Base-by-base conservation (phyloP, 768 basidiomycete species). In the Mycena maculata region DNA sequence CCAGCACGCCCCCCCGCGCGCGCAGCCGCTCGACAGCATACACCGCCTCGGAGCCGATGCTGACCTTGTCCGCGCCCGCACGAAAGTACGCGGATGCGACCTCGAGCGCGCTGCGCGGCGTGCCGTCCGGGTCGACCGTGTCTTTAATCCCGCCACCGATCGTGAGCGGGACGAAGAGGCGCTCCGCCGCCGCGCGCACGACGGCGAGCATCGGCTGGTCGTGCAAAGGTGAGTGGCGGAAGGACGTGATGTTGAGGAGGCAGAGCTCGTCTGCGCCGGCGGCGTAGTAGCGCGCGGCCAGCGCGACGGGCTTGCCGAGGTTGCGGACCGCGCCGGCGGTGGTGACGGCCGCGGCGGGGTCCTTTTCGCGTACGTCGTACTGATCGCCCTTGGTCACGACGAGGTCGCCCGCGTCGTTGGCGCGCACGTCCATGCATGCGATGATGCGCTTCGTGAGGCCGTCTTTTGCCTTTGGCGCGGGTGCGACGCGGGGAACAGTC, bases 371-470 rank as follows among this genome's bases (percentile, higher is more conserved):
- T 20, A 98, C 96, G 76, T 98, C 95, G 81, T 99, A 99, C 77
- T 98, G 98, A 78, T 99, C 98, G 63, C 98, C 98, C 82, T 99
- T 99, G 45, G 98, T 99, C 1, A 99, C 98, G 64, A 99, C 96
- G 58, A 99, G 89, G 77, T 99, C 98, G 30, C 98, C 98, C 16
- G 90, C 77, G 77, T 99, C 98, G 78, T 99, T 99, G 22, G 96
- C 89, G 48, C 98, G 91, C 23, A 99, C 97, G 77, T 99, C 98
- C 88, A 99, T 89, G 78, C 97, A 98, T 18, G 98, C 97, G 69
- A 99, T 88, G 76, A 99, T 92, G 50, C 98, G 93, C 78, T 94
- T 98, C 3, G 96, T 97, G 67, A 97, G 88, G 13, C 88, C 86
- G 76, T 94, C 88, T 58, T 75, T 82, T 9, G 82, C 76, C 60